Evolutionary conservation across 2,329 filamentous ascomycete genomes (phyloP).

Genomic region (Fusarium stilboides): DNA sequence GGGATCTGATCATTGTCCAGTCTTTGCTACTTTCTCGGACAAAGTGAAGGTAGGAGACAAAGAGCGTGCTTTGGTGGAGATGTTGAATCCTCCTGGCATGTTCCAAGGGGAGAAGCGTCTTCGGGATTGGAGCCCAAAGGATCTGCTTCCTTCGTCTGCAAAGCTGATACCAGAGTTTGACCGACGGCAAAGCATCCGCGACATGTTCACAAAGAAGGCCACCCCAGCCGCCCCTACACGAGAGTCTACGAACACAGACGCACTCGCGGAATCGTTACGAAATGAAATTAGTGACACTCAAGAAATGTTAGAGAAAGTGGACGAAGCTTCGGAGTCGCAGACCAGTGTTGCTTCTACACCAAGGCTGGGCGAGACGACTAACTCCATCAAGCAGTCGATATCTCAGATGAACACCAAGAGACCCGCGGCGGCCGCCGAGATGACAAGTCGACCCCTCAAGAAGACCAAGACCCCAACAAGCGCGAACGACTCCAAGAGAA

Average conservation of each 20-base stretch:
- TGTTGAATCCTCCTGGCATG: constrained; percentile 83
- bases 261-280: background rate
- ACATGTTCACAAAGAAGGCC: constrained; percentile 81
- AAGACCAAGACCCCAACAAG: constrained; percentile 46
- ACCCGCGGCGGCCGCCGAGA: constrained; percentile 22
- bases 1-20: constrained; percentile 97
- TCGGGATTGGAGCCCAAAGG: constrained; percentile 76
- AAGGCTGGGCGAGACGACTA: background rate
- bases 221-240: constrained; percentile 19
- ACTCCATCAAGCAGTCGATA: constrained; percentile 6
- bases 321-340: constrained; percentile 6
- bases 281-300: constrained; percentile 4
- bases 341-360: background rate
- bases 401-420: constrained; percentile 35
- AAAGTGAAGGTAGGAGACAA: constrained; percentile 66
- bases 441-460: constrained; percentile 41
- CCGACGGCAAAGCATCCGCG: constrained; percentile 85
- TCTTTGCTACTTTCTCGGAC: constrained; percentile 82
- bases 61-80: constrained; percentile 73
- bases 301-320: background rate
- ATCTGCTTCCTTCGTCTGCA: constrained; percentile 82
- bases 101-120: constrained; percentile 78
- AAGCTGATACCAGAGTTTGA: constrained; percentile 91
- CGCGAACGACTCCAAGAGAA: constrained; percentile 52
- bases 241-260: constrained; percentile 10